phyloP scores from a whole-genome alignment of 2,329 filamentous ascomycete genomes.

The Fusarium siculi region DNA sequence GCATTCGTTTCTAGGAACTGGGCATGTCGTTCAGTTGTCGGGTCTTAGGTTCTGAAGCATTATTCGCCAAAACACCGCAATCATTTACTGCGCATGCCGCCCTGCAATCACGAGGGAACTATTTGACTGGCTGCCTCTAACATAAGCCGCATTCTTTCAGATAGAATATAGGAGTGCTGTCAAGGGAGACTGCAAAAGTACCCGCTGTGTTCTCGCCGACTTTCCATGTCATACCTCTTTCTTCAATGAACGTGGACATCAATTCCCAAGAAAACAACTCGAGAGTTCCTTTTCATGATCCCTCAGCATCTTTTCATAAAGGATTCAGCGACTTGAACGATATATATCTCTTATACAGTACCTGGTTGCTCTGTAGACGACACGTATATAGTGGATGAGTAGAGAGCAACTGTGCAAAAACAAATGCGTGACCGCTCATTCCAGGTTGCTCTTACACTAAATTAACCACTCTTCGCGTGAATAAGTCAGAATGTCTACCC shows the following conservation, averaged over 20 bases:
- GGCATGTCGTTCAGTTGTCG: neutral
- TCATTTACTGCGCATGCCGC: neutral
- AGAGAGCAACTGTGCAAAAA: neutral
- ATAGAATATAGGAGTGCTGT: too few relatives aligned
- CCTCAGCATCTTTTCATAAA: accelerated
- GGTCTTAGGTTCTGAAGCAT: neutral
- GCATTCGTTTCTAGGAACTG: neutral
- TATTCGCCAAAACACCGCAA: neutral
- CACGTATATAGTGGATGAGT: neutral
- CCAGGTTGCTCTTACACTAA: neutral
- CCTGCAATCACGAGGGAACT: too few relatives aligned
- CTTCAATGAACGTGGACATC: too few relatives aligned
- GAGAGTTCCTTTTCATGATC: neutral
- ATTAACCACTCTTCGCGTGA: neutral
- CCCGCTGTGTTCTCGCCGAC: neutral
- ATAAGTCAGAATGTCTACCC: accelerated
- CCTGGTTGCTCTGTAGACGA: neutral
- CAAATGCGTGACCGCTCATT: too few relatives aligned
- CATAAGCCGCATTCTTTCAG: too few relatives aligned
- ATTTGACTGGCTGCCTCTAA: neutral
- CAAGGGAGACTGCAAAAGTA: too few relatives aligned
- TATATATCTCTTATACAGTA: too few relatives aligned
- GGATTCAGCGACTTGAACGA: accelerated
- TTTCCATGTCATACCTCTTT: neutral
- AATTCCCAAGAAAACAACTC: too few relatives aligned